Evolutionary conservation across 108 stramenopile genomes (phyloP), one percentile per base, ranked within the genome.

Genomic region (Nitzschia sp.): DNA sequence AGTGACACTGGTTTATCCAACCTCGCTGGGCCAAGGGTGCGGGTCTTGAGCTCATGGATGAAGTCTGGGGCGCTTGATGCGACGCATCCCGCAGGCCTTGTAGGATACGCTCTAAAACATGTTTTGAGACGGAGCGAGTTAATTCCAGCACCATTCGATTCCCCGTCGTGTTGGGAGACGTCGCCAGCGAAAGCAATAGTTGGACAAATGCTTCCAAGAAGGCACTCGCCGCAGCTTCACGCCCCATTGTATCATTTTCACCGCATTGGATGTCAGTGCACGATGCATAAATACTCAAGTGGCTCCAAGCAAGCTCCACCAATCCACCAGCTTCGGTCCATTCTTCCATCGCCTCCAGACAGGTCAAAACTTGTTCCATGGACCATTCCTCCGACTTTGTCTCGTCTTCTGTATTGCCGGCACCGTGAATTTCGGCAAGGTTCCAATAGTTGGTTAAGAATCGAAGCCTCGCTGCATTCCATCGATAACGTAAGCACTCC

Each of bases 1-100:
- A 86, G 27, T 82, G 75, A 48, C 81, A 62, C 53, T 84, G 78
- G 51, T 68, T 70, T 24, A 82, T 83, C 90, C 87, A 91, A 24
- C 78, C 75, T 47, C 68, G 74, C 25, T 80, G 76, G 23, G 71
- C 81, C 15, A 46, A 19, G 4, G 19, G 19, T 34, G 19, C 19
- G 24, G n/a, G 13, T 4, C n/a, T 13, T n/a, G n/a, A n/a, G n/a
- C n/a, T n/a, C n/a, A n/a, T n/a, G 35, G 61, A 45, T 23, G 24
- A 1, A 13, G 19, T 13, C 0, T 38, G 11, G 1, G 24, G 5
- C 23, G 61, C 4, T 42, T 42, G 42, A 0, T 25, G 4, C 0
- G 31, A 29, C 51, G 33, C 32, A 38, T 6, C 1, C 2, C 21
- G 38, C n/a, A 31, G 2, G 17, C 23, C 3, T 30, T 59, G 0